A percentile compares a stretch with the other conserved stretches of the same genome.
Evolutionary conservation across 345 rosid species (phyloP).

Genomic region (Alliaria petiolata): DNA sequence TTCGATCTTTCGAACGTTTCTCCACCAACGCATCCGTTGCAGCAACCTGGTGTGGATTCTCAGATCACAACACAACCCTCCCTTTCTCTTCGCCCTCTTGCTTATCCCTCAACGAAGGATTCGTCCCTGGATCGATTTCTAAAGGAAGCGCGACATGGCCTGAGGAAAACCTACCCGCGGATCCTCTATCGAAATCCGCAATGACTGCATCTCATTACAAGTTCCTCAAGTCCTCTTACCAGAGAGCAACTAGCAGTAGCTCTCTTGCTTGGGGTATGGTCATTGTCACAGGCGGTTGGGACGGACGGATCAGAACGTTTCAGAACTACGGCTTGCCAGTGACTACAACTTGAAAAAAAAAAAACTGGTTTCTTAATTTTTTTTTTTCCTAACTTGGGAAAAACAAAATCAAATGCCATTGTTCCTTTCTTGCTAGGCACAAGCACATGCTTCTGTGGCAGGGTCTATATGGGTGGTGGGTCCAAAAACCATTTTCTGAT

Average conservation of each 20-base stretch:
- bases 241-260: slow-evolving; percentile 53
- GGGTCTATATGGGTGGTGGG: slow-evolving; percentile 28
- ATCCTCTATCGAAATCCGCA: slow-evolving; percentile 30
- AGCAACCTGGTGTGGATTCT: slow-evolving; percentile 69
- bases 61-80: slow-evolving; percentile 27
- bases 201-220: slow-evolving; percentile 64
- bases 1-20: slow-evolving; percentile 69
- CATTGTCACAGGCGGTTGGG: slow-evolving; percentile 87
- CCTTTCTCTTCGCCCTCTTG: slow-evolving; percentile 46
- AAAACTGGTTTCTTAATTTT: neutral
- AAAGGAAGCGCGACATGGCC: slow-evolving; percentile 64
- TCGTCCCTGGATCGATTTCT: slow-evolving; percentile 41
- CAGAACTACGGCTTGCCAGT: slow-evolving; percentile 92
- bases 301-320: slow-evolving; percentile 86
- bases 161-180: slow-evolving; percentile 59
- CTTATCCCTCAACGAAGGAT: slow-evolving; percentile 55
- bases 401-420: slow-evolving; percentile 18
- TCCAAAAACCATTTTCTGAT: slow-evolving; percentile 16
- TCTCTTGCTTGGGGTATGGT: slow-evolving; percentile 93
- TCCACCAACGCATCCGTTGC: slow-evolving; percentile 73
- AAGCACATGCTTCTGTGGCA: slow-evolving; percentile 23
- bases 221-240: slow-evolving; percentile 69
- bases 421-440: slow-evolving; percentile 32
- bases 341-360: slow-evolving; percentile 10
- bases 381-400: slow-evolving; percentile 2